phyloP scores from a whole-genome alignment of 257 asterid species.

The Linderniella brevidens region DNA sequence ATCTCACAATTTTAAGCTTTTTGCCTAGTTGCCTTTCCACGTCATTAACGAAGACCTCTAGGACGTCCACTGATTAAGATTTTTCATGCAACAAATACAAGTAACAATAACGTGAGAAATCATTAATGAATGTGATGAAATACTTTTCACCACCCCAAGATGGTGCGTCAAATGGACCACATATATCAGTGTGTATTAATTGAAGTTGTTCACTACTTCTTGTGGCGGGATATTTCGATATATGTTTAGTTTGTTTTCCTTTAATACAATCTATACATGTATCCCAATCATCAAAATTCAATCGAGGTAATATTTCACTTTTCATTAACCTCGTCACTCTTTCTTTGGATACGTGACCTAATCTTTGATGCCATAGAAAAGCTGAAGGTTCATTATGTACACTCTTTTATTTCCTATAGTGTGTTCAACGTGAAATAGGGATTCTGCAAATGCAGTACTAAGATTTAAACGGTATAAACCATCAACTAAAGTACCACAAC shows the following conservation, averaged over 20 bases:
- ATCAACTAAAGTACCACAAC: neutral
- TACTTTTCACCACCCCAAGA: no score
- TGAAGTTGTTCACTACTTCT: neutral
- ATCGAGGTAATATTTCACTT: neutral
- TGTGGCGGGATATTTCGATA: neutral
- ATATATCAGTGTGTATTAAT: no score
- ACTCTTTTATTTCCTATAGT: neutral
- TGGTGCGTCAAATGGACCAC: no score
- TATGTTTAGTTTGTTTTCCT: neutral
- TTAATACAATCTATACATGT: neutral
- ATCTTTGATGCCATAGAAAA: neutral
- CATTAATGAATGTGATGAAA: no score
- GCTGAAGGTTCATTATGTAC: neutral
- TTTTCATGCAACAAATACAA: no score
- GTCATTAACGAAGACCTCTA: neutral
- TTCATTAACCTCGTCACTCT: neutral
- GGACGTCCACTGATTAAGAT: neutral
- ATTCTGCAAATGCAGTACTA: neutral
- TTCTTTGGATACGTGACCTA: neutral
- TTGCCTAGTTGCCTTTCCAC: neutral
- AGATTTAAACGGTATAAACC: neutral
- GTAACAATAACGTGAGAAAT: no score
- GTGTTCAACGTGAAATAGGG: neutral
- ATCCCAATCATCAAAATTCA: neutral
- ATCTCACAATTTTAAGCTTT: neutral